These are phyloP conservation scores for Penicillium brevicompactum DNA, from an alignment of 2,329 filamentous ascomycete species.

Conservation along the genomic window DNA sequence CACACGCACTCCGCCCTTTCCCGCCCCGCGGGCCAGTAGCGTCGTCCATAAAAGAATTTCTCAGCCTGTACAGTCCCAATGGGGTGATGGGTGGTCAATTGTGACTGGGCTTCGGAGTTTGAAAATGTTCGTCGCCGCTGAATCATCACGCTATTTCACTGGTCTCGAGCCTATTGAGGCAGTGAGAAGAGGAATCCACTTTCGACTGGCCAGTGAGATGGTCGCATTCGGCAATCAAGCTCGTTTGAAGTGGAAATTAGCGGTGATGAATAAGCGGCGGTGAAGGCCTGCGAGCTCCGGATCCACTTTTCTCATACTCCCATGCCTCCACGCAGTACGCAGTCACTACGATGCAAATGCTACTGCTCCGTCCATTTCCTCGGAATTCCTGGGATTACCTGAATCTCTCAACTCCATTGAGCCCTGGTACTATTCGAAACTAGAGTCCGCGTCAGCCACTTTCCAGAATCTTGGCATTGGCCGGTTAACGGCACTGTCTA, in stretches of 20 bases:
- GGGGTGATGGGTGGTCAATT: background rate
- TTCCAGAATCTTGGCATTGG: background rate
- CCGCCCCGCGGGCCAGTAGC: constrained; percentile 2
- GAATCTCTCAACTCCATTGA: background rate
- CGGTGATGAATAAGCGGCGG: background rate
- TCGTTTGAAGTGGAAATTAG: background rate
- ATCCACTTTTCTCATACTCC: background rate
- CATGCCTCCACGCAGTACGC: no score
- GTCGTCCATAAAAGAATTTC: constrained; percentile 7
- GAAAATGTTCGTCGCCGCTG: constrained; percentile 1
- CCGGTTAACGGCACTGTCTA: background rate
- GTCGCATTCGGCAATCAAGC: background rate
- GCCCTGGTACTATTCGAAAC: background rate
- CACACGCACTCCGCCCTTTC: constrained; percentile 7
- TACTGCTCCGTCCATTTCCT: background rate
- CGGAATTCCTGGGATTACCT: background rate
- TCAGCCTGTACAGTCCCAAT: background rate
- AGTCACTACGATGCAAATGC: background rate
- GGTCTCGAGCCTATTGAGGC: background rate
- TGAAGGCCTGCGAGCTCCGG: background rate
- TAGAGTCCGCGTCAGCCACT: background rate
- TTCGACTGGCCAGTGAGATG: background rate
- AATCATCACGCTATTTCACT: constrained; percentile 4
- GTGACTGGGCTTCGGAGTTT: background rate
- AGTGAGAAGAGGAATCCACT: background rate